Evolutionary conservation across 2,329 filamentous ascomycete species (phyloP), one percentile per base, ranked within the genome.

Genomic region (Clonostachys solani): DNA sequence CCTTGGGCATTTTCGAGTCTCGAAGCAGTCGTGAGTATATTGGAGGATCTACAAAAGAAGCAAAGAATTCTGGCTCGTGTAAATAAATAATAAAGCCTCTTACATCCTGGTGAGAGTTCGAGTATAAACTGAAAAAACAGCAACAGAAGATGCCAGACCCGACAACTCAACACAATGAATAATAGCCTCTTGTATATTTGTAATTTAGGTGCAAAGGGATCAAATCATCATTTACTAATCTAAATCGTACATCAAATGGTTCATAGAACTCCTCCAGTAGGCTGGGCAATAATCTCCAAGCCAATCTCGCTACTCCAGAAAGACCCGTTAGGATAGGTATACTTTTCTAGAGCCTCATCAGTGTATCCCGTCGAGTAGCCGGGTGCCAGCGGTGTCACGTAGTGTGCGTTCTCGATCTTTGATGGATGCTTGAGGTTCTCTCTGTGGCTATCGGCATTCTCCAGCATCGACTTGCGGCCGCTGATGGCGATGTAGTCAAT

Each of bases 301-400:
- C 61, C 61, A 45, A 61, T 50, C 8, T 61, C 59, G 36, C 55
- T 59, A 4, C 44, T 51, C 61, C 61, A 64, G 49, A 64, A 64
- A 37, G 50, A 60, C 2, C 61, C 61, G 17, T 51, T 50, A 7
- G 60, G 60, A 42, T 59, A 62, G 4, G 56, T 57, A 47, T 62
- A 60, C 49, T 58, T 57, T 43, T 61, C 59, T 29, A 60, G 33
- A 8, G 58, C 60, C 43, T 58, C 56, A 15, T 57, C 56, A 5
- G 56, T 60, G 45, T 63, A 62, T 2, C 60, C 61, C 9, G 53
- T 62, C 5, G 59, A 62, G 47, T 62, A 62, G 3, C 59, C 57
- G 3, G 56, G 52, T 6, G 50, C 50, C 6, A 56, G 41, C 3
- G 58, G 57, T 5, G 58, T 58, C 34, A 60, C 56, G 42, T 59